Evolutionary conservation across 768 basidiomycete genomes (phyloP).

Genomic region (Tricholoma matsutake): DNA sequence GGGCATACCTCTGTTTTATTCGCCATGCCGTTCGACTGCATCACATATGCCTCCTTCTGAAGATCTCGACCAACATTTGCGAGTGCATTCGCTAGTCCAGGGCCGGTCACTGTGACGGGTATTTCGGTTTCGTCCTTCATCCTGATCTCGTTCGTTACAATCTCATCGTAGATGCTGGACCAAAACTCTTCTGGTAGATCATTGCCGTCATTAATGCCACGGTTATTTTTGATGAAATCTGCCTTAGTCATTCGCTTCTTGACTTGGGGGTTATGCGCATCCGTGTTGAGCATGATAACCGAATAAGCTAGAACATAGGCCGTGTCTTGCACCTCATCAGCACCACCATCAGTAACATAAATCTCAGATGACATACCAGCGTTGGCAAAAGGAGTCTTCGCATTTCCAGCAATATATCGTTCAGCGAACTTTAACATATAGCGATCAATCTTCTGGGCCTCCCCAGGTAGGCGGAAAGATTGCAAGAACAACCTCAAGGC

Average conservation of each 20-base stretch:
- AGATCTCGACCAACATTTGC: constrained; percentile 91
- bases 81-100: constrained; percentile 79
- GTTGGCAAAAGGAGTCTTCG: constrained; percentile 84
- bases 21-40: constrained; percentile 95
- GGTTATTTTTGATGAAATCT: constrained; percentile 93
- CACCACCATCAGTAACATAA: background rate
- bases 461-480: constrained; percentile 94
- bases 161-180: constrained; percentile 82
- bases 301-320: constrained; percentile 96
- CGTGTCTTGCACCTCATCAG: constrained; percentile 52
- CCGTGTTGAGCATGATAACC: constrained; percentile 94
- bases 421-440: constrained; percentile 99
- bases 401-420: constrained; percentile 88
- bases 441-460: constrained; percentile 97
- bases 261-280: constrained; percentile 92
- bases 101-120: constrained; percentile 43
- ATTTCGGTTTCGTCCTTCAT: constrained; percentile 98
- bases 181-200: constrained; percentile 88
- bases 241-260: constrained; percentile 91
- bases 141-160: constrained; percentile 87
- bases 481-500: constrained; percentile 90
- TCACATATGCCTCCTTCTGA: constrained; percentile 92
- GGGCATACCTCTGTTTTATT: constrained; percentile 85
- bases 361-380: constrained; percentile 59
- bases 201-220: constrained; percentile 90